A percentile compares a stretch with the other conserved stretches of the same genome.
Evolutionary conservation across 1,284 basidiomycete species (phyloP).

Genomic region (Ustilago loliicola): DNA sequence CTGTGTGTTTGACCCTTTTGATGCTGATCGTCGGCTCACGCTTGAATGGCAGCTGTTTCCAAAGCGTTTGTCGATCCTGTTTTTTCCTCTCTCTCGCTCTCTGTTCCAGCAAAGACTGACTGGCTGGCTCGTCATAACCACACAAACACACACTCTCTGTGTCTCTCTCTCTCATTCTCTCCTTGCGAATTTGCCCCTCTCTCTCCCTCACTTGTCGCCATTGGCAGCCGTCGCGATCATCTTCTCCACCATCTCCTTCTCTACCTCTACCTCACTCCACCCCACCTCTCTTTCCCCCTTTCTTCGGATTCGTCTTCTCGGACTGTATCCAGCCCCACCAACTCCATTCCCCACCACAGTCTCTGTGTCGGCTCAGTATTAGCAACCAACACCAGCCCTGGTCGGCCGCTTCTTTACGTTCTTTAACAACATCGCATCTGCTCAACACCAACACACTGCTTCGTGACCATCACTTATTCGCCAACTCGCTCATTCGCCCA

Average conservation of each 20-base stretch:
- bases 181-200: too few relatives aligned
- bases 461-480: background rate
- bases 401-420: constrained; percentile 29
- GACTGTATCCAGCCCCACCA: background rate
- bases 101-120: background rate
- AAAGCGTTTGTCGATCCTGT: background rate
- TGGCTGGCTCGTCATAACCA: background rate
- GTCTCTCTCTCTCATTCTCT: too few relatives aligned
- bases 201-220: constrained; percentile 8
- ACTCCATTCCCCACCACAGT: constrained; percentile 1
- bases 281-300: constrained; percentile 1
- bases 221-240: constrained; percentile 18
- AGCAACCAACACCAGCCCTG: constrained; percentile 21
- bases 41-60: background rate
- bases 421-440: constrained; percentile 19
- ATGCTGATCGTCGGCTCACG: constrained; percentile 6
- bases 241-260: constrained; percentile 15
- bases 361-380: constrained; percentile 9
- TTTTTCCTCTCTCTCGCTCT: constrained; percentile 8
- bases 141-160: background rate
- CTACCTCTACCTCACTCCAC: constrained; percentile 6
- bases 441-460: constrained; percentile 9
- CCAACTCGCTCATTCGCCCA: constrained; percentile 12
- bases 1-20: constrained; percentile 2
- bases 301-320: background rate